These are phyloP conservation scores for Musa acuminata DNA, from an alignment of 176 grass and related monocot genomes.

Conservation along the genomic window DNA sequence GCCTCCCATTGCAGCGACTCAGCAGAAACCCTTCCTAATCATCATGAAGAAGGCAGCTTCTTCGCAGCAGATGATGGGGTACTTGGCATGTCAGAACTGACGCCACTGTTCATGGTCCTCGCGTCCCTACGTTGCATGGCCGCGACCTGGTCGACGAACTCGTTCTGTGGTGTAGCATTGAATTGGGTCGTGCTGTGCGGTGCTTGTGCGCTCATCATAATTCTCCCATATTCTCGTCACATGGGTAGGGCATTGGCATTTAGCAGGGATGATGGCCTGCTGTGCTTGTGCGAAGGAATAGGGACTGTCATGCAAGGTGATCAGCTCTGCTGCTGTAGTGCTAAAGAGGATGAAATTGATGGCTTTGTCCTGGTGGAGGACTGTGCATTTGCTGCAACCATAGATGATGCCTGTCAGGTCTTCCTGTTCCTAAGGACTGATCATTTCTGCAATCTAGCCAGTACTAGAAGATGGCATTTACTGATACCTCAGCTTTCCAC, in stretches of 20 bases:
- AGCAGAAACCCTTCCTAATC: neutral
- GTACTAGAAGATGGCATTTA: neutral
- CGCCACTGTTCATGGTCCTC: too few relatives aligned
- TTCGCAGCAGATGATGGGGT: too few relatives aligned
- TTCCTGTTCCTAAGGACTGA: neutral
- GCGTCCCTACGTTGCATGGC: too few relatives aligned
- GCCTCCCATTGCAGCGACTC: neutral
- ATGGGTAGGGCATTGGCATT: slow-evolving; percentile 1
- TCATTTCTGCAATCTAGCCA: neutral
- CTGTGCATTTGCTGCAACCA: neutral
- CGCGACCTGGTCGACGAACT: too few relatives aligned
- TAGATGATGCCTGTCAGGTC: neutral
- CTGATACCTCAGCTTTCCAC: neutral
- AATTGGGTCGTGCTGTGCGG: too few relatives aligned
- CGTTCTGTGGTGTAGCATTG: too few relatives aligned
- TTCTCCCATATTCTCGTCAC: slow-evolving; percentile 15
- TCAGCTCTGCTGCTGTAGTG: neutral
- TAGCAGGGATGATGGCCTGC: neutral
- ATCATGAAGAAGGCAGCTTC: neutral
- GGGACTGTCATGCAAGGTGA: slow-evolving; percentile 1
- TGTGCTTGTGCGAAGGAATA: neutral
- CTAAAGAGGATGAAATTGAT: neutral
- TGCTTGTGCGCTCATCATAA: neutral
- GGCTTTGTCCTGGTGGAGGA: neutral
- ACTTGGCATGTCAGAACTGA: too few relatives aligned